phyloP scores from a whole-genome alignment of 768 basidiomycete species.

The Agrocybe chaxingu region DNA sequence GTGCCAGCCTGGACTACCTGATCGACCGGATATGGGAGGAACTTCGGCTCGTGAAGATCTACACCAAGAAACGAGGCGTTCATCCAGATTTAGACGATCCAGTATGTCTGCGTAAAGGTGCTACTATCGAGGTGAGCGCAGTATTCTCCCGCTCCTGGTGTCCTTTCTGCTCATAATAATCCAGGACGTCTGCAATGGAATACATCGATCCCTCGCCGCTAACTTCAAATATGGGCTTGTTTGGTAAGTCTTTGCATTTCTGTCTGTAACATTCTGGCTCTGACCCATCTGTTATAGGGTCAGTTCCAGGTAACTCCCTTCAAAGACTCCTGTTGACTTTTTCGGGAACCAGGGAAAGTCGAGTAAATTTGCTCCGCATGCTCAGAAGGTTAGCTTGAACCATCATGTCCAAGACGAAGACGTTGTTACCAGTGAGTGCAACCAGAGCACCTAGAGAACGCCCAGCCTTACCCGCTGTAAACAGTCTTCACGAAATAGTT shows the following conservation, averaged over 20 bases:
- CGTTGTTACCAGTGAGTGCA: conserved; percentile 77
- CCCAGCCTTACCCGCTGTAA: no score
- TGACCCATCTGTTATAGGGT: conserved; percentile 17
- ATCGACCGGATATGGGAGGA: conserved; percentile 79
- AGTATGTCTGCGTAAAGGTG: conserved; percentile 85
- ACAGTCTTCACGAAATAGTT: background rate
- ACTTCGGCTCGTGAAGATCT: conserved; percentile 83
- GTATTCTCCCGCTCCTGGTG: no score
- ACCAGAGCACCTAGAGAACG: no score
- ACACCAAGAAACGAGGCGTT: conserved; percentile 96
- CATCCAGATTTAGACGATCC: conserved; percentile 92
- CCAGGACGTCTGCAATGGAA: conserved; percentile 86
- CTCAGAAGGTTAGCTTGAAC: conserved; percentile 85
- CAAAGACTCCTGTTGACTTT: background rate
- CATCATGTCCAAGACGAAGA: conserved; percentile 88
- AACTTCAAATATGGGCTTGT: conserved; percentile 96
- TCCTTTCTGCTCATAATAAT: no score
- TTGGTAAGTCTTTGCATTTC: conserved; percentile 51
- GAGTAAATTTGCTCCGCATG: conserved; percentile 90
- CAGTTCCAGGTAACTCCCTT: conserved; percentile 1
- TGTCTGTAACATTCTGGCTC: background rate
- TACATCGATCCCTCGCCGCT: conserved; percentile 83
- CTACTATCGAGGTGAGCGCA: conserved; percentile 76
- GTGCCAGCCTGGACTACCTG: conserved; percentile 61
- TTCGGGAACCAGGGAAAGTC: conserved; percentile 69